phyloP scores from a whole-genome alignment of 169 alveolate genomes.

The Cryptosporidium andersoni region DNA sequence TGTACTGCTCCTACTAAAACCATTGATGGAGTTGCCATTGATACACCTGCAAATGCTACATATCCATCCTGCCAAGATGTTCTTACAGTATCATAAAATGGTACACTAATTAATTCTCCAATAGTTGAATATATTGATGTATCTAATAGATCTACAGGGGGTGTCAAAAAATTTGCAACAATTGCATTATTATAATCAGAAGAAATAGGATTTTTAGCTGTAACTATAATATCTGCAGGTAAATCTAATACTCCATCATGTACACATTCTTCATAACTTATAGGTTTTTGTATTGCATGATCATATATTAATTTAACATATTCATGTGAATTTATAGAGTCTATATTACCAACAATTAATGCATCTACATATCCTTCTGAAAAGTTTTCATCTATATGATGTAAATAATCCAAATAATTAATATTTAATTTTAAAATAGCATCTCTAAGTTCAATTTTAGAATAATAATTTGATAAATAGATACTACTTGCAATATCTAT shows the following conservation, averaged over 20 bases:
- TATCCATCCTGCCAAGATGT: constrained; percentile 71
- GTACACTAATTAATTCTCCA: constrained; percentile 40
- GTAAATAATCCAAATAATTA: constrained; percentile 22
- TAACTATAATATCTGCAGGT: constrained; percentile 16
- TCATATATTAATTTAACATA: not conserved
- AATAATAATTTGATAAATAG: constrained; percentile 48
- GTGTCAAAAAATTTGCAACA: constrained; percentile 47
- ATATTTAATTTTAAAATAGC: constrained; percentile 16
- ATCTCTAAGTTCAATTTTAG: constrained; percentile 39
- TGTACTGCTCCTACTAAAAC: constrained; percentile 52
- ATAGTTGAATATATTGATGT: constrained; percentile 38
- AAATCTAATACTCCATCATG: constrained; percentile 41
- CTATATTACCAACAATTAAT: constrained; percentile 45
- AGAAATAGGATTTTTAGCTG: constrained; percentile 42
- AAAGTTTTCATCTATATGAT: not conserved
- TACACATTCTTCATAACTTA: constrained; percentile 13
- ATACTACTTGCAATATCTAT: constrained; percentile 42
- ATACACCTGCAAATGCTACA: constrained; percentile 48
- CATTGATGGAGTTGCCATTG: constrained; percentile 28
- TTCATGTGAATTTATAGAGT: not conserved
- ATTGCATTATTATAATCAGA: constrained; percentile 50
- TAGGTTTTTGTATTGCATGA: not conserved
- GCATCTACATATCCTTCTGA: constrained; percentile 42
- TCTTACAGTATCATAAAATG: constrained; percentile 43
- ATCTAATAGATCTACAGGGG: constrained; percentile 41